phyloP scores from a whole-genome alignment of 305 asterid species.

The Andrographis paniculata region DNA sequence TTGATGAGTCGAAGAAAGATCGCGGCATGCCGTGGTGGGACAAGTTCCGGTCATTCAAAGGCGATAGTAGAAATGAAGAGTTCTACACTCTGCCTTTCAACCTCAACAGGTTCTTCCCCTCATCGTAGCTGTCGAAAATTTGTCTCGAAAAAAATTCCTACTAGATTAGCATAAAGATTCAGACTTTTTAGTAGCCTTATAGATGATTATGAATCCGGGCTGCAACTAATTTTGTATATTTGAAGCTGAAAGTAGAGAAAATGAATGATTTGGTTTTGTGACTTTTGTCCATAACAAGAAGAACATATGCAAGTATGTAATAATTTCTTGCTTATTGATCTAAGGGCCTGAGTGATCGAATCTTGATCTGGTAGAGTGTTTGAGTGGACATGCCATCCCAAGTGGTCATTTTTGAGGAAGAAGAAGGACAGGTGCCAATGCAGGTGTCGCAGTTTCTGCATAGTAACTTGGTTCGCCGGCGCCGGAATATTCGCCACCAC shows the following conservation, averaged over 20 bases:
- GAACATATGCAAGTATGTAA: too few relatives aligned
- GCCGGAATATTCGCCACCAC: background rate
- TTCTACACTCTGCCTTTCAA: constrained; percentile 93
- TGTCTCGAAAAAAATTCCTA: too few relatives aligned
- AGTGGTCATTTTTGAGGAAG: background rate
- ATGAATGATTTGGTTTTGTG: too few relatives aligned
- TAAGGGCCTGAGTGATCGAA: background rate
- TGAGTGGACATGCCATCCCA: background rate
- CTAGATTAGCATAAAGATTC: too few relatives aligned
- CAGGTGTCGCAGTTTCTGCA: background rate
- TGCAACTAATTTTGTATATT: too few relatives aligned
- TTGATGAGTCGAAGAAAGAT: constrained; percentile 85
- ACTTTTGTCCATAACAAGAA: too few relatives aligned
- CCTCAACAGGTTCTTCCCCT: constrained; percentile 94
- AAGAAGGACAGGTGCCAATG: background rate
- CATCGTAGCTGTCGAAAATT: constrained; percentile 67
- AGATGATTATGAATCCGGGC: too few relatives aligned
- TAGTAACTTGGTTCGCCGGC: background rate
- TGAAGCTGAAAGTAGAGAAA: too few relatives aligned
- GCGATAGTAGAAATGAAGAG: constrained; percentile 89
- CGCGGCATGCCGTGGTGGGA: constrained; percentile 99
- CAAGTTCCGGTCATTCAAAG: constrained; percentile 85
- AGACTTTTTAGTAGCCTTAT: too few relatives aligned
- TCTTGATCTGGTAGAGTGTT: background rate
- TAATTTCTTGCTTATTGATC: too few relatives aligned